Conservation (phyloP, 176 grass and related monocot genomes). For the Juncus inflexus region DNA sequence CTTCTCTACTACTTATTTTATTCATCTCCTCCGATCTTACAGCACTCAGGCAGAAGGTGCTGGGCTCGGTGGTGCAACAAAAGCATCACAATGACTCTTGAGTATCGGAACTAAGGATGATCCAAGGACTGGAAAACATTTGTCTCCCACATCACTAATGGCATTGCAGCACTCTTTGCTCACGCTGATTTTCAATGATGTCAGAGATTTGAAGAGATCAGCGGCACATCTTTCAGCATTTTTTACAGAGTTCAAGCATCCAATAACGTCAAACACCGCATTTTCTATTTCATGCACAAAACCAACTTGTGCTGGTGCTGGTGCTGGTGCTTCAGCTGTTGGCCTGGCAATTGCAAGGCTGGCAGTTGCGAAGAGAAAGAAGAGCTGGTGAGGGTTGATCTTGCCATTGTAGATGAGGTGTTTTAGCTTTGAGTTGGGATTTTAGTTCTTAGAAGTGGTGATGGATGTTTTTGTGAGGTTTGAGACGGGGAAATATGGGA, state of each 20-base stretch:
- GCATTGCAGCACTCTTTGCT: constrained; percentile 3
- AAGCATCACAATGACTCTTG: neutral
- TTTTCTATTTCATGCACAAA: neutral
- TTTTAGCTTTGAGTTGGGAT: too few species aligned
- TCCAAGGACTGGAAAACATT: neutral
- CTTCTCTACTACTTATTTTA: too few species aligned
- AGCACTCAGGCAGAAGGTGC: too few species aligned
- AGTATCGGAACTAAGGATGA: neutral
- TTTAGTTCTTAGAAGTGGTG: too few species aligned
- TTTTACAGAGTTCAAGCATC: neutral
- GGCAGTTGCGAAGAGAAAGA: neutral
- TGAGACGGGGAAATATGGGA: too few species aligned
- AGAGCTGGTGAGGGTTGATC: neutral
- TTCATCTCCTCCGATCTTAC: too few species aligned
- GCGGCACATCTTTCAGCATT: neutral
- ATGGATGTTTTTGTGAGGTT: too few species aligned
- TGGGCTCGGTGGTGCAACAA: neutral
- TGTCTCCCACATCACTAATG: neutral
- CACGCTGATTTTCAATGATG: neutral
- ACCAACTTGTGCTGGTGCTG: neutral
- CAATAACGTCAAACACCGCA: neutral
- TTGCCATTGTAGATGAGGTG: neutral
- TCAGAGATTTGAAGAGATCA: neutral
- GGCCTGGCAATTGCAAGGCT: neutral
- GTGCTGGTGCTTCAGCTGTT: constrained; percentile 6